Conservation (phyloP, 805 yeast species). For the Teunomyces pallodes region DNA sequence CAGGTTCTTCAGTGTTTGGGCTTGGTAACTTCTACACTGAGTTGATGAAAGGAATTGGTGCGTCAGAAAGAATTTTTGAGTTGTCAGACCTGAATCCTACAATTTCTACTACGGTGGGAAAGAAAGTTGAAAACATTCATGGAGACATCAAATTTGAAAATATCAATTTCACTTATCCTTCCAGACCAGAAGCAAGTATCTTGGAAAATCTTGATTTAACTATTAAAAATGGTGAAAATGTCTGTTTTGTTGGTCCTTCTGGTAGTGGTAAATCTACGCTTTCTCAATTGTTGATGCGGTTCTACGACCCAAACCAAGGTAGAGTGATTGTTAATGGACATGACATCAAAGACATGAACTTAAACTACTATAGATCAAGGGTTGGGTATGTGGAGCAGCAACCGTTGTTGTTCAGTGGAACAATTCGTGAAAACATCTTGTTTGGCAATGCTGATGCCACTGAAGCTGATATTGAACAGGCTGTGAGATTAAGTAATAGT, state of each 20-base stretch:
- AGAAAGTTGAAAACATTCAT: constrained; percentile 37
- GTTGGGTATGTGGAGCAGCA: constrained; percentile 94
- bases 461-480: constrained; percentile 57
- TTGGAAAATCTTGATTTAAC: constrained; percentile 59
- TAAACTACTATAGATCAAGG: constrained; percentile 68
- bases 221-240: constrained; percentile 77
- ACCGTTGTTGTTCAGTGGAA: constrained; percentile 83
- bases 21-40: constrained; percentile 89
- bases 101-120: constrained; percentile 67
- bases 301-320: constrained; percentile 77
- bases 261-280: constrained; percentile 95
- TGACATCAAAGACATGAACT: constrained; percentile 60
- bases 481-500: constrained; percentile 72
- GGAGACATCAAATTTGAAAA: constrained; percentile 63
- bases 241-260: constrained; percentile 95
- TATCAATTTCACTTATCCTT: constrained; percentile 77
- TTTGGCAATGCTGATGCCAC: constrained; percentile 67
- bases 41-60: constrained; percentile 96
- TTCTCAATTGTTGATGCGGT: constrained; percentile 72
- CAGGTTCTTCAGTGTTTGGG: constrained; percentile 91
- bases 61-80: constrained; percentile 89
- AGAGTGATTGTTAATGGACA: constrained; percentile 61
- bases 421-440: constrained; percentile 76
- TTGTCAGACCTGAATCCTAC: constrained; percentile 73
- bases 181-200: constrained; percentile 68